Conservation (phyloP, 805 yeast genomes). For the Hanseniaspora lachancei region DNA sequence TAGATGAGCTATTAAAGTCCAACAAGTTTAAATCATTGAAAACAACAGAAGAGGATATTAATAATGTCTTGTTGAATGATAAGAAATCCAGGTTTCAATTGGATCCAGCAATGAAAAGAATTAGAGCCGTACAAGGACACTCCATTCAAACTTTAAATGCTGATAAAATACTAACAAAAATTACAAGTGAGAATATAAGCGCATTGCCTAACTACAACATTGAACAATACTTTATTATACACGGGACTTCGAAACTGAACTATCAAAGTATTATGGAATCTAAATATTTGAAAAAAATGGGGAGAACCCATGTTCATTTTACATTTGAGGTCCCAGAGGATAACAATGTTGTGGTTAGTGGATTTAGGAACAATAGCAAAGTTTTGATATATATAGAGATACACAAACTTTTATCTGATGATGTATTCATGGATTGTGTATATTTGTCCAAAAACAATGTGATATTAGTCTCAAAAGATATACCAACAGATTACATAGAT, state of each 20-base stretch:
- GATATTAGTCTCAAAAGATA: slow-evolving; percentile 50
- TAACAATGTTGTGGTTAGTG: slow-evolving; percentile 44
- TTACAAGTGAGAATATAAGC: slow-evolving; percentile 18
- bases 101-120: slow-evolving; percentile 23
- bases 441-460: slow-evolving; percentile 51
- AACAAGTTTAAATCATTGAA: slow-evolving; percentile 44
- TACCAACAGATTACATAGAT: slow-evolving; percentile 20
- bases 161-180: slow-evolving; percentile 31
- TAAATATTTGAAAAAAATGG: slow-evolving; percentile 56
- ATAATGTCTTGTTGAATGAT: slow-evolving; percentile 47
- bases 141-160: slow-evolving; percentile 38
- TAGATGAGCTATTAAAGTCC: slow-evolving; percentile 42
- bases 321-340: slow-evolving; percentile 38
- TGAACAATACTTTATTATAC: slow-evolving; percentile 36
- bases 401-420: slow-evolving; percentile 31
- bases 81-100: slow-evolving; percentile 61
- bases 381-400: slow-evolving; percentile 54
- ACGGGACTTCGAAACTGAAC: slow-evolving; percentile 56
- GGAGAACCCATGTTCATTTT: slow-evolving; percentile 74
- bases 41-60: slow-evolving; percentile 45
- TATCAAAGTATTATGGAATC: slow-evolving; percentile 35
- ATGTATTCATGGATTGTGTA: slow-evolving; percentile 28
- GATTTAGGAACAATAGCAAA: slow-evolving; percentile 47
- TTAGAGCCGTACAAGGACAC: slow-evolving; percentile 95
- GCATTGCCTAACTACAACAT: slow-evolving; percentile 7